phyloP scores from a whole-genome alignment of 2,329 filamentous ascomycete species.

The Sordariomycetes sp. region DNA sequence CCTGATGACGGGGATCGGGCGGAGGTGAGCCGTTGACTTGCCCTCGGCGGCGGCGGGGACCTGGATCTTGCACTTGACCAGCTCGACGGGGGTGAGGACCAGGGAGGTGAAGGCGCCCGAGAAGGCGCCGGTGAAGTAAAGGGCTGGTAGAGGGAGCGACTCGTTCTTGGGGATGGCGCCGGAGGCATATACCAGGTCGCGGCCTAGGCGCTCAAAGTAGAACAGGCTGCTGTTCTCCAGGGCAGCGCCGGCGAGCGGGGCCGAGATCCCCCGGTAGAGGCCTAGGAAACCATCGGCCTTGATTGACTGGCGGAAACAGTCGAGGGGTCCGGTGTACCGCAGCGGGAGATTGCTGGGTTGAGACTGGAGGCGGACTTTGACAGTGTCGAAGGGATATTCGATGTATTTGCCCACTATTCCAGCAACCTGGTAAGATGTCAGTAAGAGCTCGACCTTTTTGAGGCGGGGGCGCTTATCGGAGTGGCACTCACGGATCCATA shows the following conservation, averaged over 20 bases:
- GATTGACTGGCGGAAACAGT: slow-evolving; percentile 86
- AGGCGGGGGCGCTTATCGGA: not conserved
- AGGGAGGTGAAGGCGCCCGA: slow-evolving; percentile 83
- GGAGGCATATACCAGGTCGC: slow-evolving; percentile 45
- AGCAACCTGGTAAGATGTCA: slow-evolving; percentile 41
- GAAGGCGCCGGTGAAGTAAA: slow-evolving; percentile 71
- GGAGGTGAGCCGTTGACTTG: slow-evolving; percentile 32
- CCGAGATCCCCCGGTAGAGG: slow-evolving; percentile 85
- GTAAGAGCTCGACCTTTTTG: not conserved
- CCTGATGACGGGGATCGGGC: slow-evolving; percentile 57
- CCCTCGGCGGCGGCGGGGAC: slow-evolving; percentile 42
- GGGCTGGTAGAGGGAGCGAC: slow-evolving; percentile 57
- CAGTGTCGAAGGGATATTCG: slow-evolving; percentile 96
- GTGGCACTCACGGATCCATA: slow-evolving; percentile 64
- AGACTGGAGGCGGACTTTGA: slow-evolving; percentile 96
- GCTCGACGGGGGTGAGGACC: slow-evolving; percentile 85
- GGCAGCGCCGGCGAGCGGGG: slow-evolving; percentile 80
- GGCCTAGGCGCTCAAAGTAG: slow-evolving; percentile 72
- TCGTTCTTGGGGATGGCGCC: slow-evolving; percentile 35
- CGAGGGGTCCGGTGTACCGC: slow-evolving; percentile 72
- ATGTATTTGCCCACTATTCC: slow-evolving; percentile 90
- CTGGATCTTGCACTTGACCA: slow-evolving; percentile 98
- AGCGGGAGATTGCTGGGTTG: slow-evolving; percentile 75
- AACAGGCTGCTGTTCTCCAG: slow-evolving; percentile 88
- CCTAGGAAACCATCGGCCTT: slow-evolving; percentile 64